These are phyloP conservation scores for Pythium sp. DNA, from an alignment of 352 stramenopile genomes.

Conservation along the genomic window DNA sequence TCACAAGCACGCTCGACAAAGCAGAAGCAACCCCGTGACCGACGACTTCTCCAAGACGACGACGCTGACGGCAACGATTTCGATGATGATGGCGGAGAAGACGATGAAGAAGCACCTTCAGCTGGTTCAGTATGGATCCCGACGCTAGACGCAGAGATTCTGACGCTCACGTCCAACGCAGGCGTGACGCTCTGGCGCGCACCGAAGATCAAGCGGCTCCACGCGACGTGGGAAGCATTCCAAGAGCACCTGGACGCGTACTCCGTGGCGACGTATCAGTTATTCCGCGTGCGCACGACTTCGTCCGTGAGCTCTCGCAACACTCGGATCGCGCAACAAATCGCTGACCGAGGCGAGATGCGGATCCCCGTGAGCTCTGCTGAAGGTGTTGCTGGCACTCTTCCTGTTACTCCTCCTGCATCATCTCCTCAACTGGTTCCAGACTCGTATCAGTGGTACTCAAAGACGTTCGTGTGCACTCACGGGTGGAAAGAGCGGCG, in stretches of 20 bases:
- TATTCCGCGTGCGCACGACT: slow-evolving; percentile 74
- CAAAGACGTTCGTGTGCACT: slow-evolving; percentile 78
- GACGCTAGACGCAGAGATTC: slow-evolving; percentile 13
- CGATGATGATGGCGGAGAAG: slow-evolving; percentile 20
- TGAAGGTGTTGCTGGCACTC: neutral
- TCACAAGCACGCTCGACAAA: neutral
- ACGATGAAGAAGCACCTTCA: slow-evolving; percentile 13
- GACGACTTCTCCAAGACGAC: neutral
- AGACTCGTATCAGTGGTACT: slow-evolving; percentile 67
- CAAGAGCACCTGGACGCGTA: slow-evolving; percentile 60
- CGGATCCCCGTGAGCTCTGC: slow-evolving; percentile 4
- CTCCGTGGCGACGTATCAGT: slow-evolving; percentile 55
- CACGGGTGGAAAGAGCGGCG: slow-evolving; percentile 75
- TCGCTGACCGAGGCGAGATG: slow-evolving; percentile 26
- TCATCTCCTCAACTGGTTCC: slow-evolving; percentile 36
- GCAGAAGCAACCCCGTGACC: neutral
- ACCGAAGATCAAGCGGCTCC: slow-evolving; percentile 41
- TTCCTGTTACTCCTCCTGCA: neutral
- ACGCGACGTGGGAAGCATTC: slow-evolving; percentile 57
- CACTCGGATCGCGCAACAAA: slow-evolving; percentile 46
- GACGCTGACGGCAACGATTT: neutral
- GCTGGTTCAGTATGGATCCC: slow-evolving; percentile 8
- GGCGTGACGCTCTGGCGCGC: slow-evolving; percentile 46
- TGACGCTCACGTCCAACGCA: slow-evolving; percentile 20
- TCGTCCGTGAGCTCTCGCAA: slow-evolving; percentile 69